A percentile compares a stretch with the other conserved stretches of the same genome.
Evolutionary conservation across 2,329 filamentous ascomycete genomes (phyloP).

Genomic region (Aspergillus spinulosporus): DNA sequence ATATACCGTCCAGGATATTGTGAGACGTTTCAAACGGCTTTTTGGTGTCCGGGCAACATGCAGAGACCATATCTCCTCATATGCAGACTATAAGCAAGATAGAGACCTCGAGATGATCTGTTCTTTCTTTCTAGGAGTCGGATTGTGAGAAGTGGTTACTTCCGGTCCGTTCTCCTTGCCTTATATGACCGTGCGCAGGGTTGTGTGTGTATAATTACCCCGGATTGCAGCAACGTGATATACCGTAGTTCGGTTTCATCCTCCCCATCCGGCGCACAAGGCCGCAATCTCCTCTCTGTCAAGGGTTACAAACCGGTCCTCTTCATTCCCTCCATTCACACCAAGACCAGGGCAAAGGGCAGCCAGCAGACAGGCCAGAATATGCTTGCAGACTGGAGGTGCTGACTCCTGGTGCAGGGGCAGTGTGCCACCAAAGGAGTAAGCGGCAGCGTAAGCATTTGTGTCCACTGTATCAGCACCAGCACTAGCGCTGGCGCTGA

Average conservation of each 20-base stretch:
- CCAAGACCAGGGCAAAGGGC: conserved; percentile 60
- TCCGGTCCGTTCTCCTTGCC: no score
- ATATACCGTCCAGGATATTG: no score
- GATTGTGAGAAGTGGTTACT: no score
- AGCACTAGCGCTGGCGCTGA: neutral
- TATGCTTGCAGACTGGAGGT: conserved; percentile 72
- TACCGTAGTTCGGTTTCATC: conserved; percentile 28
- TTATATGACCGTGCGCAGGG: no score
- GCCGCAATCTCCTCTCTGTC: conserved; percentile 72
- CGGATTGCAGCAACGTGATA: neutral
- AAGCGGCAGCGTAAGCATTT: conserved; percentile 9
- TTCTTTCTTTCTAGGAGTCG: no score
- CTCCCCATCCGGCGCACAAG: conserved; percentile 56
- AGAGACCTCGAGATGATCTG: no score
- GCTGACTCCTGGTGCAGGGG: conserved; percentile 21
- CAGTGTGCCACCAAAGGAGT: conserved; percentile 41
- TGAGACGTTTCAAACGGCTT: no score
- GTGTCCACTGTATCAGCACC: neutral
- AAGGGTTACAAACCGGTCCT: conserved; percentile 31
- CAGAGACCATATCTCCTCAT: no score
- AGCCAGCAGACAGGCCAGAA: conserved; percentile 77
- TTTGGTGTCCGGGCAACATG: no score
- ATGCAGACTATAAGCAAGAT: no score
- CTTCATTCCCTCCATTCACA: conserved; percentile 41
- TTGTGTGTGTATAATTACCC: no score